Base-by-base conservation (phyloP, 345 rosid genomes). In the Hypericum perforatum region DNA sequence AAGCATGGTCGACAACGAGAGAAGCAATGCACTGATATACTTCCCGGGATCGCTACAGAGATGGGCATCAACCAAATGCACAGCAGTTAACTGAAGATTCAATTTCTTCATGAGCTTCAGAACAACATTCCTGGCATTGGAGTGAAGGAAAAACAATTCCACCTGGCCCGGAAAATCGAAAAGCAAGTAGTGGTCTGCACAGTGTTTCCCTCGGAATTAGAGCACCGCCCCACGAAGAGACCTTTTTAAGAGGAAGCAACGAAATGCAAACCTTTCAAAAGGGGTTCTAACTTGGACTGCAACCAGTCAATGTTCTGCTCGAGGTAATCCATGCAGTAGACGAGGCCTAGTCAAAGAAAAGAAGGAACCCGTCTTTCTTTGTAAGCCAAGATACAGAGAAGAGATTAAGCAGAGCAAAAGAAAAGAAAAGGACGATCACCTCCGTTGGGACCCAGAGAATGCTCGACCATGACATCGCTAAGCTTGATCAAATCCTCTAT, bases 91-190 rank as follows among this genome's bases (percentile, higher is more conserved):
- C 95, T 81, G 76, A 54, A 85, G 91, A 65, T 86, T 57, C 67
- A 85, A 64, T 61, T 79, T 80, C 82, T 89, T 86, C 7, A 77
- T 77, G 67, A 89, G 95, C 72, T 69, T 75, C 70, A 64, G 78
- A 48, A 86, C 73, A 52, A 82, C 74, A 49, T 77, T 89, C 74
- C 79, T 89, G 73, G 83, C 85, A 67, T 71, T 84, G 9, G 89
- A 63, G 64, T 86, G 94, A 63, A 79, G 84, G 67, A 86, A 89
- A 70, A 79, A 94, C 32, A 94, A 61, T 66, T 89, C 99, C 63
- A 94, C 97, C 74, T 85, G 99, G 55, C 95, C 94, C 60, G 99
- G 97, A 68, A 94, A 89, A 75, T 89, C 97, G 68, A 94, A 89
- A 57, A 86, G 91, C 64, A 89, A 73, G 75, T 89, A 89, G 73